Conservation (phyloP, 129 eudicot genomes). For the Tanacetum coccineum region DNA sequence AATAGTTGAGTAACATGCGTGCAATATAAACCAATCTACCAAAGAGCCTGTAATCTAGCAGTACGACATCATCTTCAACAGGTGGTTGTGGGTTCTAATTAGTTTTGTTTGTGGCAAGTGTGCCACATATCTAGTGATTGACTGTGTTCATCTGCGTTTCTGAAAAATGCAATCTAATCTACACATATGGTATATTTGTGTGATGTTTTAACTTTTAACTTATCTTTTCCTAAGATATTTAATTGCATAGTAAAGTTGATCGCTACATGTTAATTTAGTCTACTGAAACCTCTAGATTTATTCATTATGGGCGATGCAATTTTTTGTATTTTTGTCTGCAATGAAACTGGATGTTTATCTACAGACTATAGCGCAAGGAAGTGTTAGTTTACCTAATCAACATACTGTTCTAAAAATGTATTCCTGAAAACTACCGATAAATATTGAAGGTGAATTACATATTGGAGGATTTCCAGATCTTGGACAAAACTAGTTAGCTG, state of each 20-base stretch:
- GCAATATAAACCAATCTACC: neutral
- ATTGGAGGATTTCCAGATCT: slow-evolving; percentile 3
- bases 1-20: neutral
- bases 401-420: neutral
- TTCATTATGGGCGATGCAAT: neutral
- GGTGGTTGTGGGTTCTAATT: too few species aligned
- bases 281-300: neutral
- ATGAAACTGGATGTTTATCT: neutral
- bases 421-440: neutral
- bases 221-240: slow-evolving; percentile 1
- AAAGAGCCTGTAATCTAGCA: neutral
- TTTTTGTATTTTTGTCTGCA: neutral
- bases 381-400: too few species aligned
- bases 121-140: too few species aligned
- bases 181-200: too few species aligned
- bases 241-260: neutral
- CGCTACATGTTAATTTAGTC: neutral
- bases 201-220: neutral
- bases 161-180: too few species aligned
- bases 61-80: too few species aligned
- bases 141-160: too few species aligned
- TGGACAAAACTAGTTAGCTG: slow-evolving; percentile 21
- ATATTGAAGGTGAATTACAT: neutral
- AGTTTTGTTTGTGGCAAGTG: too few species aligned
- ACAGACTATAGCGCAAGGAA: too few species aligned